Base-by-base conservation (phyloP, 371 early-diverging fungal genomes). In the Amoeboaphelidium occidentale region DNA sequence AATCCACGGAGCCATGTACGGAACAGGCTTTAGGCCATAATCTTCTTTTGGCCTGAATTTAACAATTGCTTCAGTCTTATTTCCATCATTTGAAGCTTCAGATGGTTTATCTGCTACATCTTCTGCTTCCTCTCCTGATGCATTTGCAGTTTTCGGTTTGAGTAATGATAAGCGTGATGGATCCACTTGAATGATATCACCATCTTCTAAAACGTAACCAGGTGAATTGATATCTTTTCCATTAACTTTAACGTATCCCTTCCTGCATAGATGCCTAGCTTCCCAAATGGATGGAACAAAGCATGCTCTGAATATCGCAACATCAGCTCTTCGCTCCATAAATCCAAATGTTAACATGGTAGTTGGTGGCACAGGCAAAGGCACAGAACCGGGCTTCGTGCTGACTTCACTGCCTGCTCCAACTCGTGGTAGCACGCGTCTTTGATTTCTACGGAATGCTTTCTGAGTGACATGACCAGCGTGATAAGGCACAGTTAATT, bases 1-100 rank as follows among this genome's bases (percentile, higher is more conserved):
- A 74, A 92, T 72, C 72, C 80, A 89, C n/a, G 92, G 91, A 55
- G 84, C 84, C 61, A 81, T 79, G 63, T 70, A 91, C 14, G 78
- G 76, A 25, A 69, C 68, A 10, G 81, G 75, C 41, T 64, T 64
- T 57, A 88, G 57, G 20, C 50, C 42, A 21, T 2, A 23, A 14
- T 3, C 28, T 51, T 27, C 57, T 41, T 53, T 43, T 21, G 60
- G 43, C 25, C 17, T 17, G 25, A 4, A 4, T 10, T 10, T 24
- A 45, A 17, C 39, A 10, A 10, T 17, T 17, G 4, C 4, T 25
- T 45, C 24, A 17, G 45, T 10, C 4, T 4, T 45, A 17, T 4
- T 10, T 25, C 17, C 24, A 45, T 39, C 45, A 45, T 4, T 10
- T 4, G 4, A 4, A 45, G 43, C 44, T 6, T n/a, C 13, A 2